Evolutionary conservation across 78 protist genomes (phyloP).

Genomic region (Dictyostelium intermedium): DNA sequence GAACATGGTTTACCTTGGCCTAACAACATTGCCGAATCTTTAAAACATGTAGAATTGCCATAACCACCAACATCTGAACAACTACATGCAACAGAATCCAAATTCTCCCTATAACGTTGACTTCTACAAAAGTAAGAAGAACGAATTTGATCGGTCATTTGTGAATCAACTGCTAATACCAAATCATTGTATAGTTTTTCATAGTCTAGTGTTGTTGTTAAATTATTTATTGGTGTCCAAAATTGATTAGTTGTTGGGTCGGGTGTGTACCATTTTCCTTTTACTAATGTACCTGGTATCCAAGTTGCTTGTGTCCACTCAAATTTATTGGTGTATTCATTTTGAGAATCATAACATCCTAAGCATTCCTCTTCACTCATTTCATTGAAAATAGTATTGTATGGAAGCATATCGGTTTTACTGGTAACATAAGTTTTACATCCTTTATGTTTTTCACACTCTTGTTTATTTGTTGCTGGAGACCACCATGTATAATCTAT

Average conservation of each 20-base stretch:
- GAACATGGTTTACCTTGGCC: slow-evolving; percentile 8
- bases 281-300: neutral
- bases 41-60: neutral
- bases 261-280: neutral
- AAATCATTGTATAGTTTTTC: neutral
- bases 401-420: neutral
- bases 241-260: neutral
- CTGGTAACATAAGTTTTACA: neutral
- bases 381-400: neutral
- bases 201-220: neutral
- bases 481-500: slow-evolving; percentile 8
- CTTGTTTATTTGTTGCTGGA: neutral
- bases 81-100: neutral
- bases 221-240: neutral
- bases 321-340: slow-evolving; percentile 12
- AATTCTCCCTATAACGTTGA: neutral
- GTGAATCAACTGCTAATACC: neutral
- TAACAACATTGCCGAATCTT: neutral
- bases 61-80: neutral
- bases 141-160: neutral
- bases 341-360: neutral
- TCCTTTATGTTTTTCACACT: neutral
- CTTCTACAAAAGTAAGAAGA: neutral
- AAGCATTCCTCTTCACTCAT: neutral
- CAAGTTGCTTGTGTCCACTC: neutral